Evolutionary conservation across 1,284 basidiomycete genomes (phyloP).

Genomic region (Flammula alnicola): DNA sequence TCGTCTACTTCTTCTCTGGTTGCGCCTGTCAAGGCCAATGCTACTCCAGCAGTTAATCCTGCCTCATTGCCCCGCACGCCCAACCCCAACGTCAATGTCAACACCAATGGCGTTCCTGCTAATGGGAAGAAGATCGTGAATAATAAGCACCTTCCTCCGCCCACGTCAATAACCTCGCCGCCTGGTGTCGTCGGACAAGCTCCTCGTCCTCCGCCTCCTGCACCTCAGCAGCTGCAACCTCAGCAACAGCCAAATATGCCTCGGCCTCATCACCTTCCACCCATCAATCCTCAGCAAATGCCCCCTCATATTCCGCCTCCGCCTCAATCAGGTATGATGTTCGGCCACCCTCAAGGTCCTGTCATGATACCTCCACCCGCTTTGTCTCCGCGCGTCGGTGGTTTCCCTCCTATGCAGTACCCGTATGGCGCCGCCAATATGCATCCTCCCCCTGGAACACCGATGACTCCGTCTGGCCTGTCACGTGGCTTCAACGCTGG

Average conservation of each 20-base stretch:
- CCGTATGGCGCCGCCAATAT: conserved; percentile 46
- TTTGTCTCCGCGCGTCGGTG: conserved; percentile 54
- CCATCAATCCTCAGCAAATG: conserved; percentile 47
- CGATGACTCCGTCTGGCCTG: conserved; percentile 27
- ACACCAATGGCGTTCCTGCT: conserved; percentile 28
- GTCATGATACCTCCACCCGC: conserved; percentile 49
- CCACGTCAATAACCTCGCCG: conserved; percentile 32
- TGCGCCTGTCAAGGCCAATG: conserved; percentile 36
- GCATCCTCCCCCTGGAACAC: conserved; percentile 30
- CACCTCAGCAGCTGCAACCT: no score
- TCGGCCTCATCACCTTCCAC: conserved; percentile 43
- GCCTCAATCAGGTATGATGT: conserved; percentile 46
- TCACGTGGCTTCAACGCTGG: conserved; percentile 36
- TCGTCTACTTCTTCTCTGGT: conserved; percentile 46
- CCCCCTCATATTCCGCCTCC: conserved; percentile 40
- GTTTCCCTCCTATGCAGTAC: conserved; percentile 50
- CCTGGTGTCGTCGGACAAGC: conserved; percentile 28
- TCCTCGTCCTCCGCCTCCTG: conserved; percentile 34
- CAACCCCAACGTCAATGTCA: conserved; percentile 30
- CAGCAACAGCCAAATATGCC: conserved; percentile 39
- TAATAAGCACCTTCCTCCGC: conserved; percentile 31
- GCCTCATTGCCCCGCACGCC: conserved; percentile 19
- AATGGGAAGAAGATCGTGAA: conserved; percentile 37
- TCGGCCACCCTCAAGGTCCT: conserved; percentile 41
- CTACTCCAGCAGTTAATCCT: conserved; percentile 15